Base-by-base conservation (phyloP, 2,329 filamentous ascomycete species). In the Penicillium polonicum region DNA sequence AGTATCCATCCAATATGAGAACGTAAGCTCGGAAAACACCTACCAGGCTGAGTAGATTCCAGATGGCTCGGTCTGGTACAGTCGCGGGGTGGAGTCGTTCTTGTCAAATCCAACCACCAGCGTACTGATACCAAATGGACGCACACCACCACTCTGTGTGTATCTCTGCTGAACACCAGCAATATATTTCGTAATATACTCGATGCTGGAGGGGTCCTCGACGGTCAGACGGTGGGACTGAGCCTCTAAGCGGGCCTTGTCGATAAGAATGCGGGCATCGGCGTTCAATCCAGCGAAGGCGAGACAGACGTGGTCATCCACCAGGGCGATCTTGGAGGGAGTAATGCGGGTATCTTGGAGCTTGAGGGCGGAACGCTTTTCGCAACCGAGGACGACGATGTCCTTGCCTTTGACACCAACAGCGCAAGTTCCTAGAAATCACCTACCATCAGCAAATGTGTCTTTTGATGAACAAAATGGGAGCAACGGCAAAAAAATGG, bases 151-250 rank as follows among this genome's bases (percentile, higher is more conserved):
- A 72, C 92, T 96, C 83, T 99, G 94, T 48, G 94, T 99, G 83
- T 99, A 99, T 78, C 92, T 87, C 83, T 99, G 94, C 83, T 99
- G 94, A 68, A 99, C 94, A 57, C 93, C 91, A 53, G 94, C 94
- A 63, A 99, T 89, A 72, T 97, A 96, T 82, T 99, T 97, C 72
- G 94, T 97, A 74, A 99, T 97, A 83, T 99, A 99, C 80, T 99
- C 94, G 77, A 99, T 95, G 62, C 91, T 93, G 65, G 96, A 91
- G 55, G 94, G 93, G 75, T 99, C 95, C 76, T 99, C 94, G 58
- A 99, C 92, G 5, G 94, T 97, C 69, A 99, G 83, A 64, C 94
- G 89, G 81, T 99, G 94, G 68, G 92, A 96, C 80, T 99, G 94
- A 48, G 94, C 93, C 81, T 99, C 94, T 78, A 97, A 81, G 69